phyloP scores from a whole-genome alignment of 192 early-diverging fungal species.

The Backusella tarrabulga region DNA sequence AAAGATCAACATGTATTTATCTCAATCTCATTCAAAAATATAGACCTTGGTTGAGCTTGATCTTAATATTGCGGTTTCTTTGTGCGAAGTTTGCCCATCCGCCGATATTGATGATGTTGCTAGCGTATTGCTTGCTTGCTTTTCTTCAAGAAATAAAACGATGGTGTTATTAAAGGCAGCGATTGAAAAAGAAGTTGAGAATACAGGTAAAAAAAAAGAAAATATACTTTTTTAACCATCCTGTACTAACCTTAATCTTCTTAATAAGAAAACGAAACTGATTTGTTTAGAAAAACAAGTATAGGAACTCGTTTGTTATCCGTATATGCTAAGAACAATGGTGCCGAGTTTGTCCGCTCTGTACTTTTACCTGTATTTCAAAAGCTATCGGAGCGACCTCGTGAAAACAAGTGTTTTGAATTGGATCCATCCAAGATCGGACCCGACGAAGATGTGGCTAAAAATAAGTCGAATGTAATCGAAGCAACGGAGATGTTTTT shows the following conservation, averaged over 20 bases:
- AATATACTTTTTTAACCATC: background rate
- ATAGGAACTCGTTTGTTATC: conserved; percentile 74
- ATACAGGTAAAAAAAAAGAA: conserved; percentile 49
- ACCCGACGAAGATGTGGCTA: conserved; percentile 50
- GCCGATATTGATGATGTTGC: conserved; percentile 77
- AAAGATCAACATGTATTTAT: background rate
- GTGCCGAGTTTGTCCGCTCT: conserved; percentile 58
- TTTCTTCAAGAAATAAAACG: conserved; percentile 59
- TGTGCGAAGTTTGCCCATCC: conserved; percentile 74
- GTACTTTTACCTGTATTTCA: conserved; percentile 63
- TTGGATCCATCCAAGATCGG: conserved; percentile 74
- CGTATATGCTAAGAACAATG: conserved; percentile 64
- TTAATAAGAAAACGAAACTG: conserved; percentile 42
- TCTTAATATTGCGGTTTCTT: conserved; percentile 63
- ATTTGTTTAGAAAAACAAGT: conserved; percentile 80
- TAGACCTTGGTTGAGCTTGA: conserved; percentile 54
- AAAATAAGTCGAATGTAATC: conserved; percentile 66
- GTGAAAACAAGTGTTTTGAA: conserved; percentile 69
- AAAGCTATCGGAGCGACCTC: conserved; percentile 52
- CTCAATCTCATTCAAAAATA: background rate
- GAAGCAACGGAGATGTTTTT: conserved; percentile 61
- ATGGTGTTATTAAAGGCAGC: conserved; percentile 63
- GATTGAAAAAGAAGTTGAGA: conserved; percentile 67
- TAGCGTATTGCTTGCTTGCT: conserved; percentile 62
- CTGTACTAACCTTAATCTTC: background rate